A percentile compares a stretch with the other conserved stretches of the same genome.
phyloP scores from a whole-genome alignment of 1,284 basidiomycete species.

The Sanguinoderma infundibulare region DNA sequence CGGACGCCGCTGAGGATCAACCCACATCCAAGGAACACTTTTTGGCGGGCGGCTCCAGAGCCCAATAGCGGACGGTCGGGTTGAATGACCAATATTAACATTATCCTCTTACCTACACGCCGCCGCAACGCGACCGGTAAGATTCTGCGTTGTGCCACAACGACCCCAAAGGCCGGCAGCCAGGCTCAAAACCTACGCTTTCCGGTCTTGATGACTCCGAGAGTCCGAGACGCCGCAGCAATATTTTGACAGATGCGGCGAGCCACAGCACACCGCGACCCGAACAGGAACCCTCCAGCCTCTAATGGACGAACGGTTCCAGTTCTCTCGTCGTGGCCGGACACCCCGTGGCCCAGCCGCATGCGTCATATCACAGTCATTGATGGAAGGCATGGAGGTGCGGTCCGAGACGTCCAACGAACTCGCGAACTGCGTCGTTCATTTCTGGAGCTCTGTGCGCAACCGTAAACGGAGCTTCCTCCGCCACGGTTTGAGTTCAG shows the following conservation, averaged over 20 bases:
- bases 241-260: background rate
- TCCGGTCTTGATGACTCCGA: background rate
- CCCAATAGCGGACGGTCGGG: background rate
- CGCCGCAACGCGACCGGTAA: background rate
- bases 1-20: background rate
- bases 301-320: background rate
- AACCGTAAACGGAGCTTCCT: background rate
- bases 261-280: background rate
- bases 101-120: background rate
- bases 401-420: background rate
- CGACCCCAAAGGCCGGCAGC: background rate
- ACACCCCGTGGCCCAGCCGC: background rate
- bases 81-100: background rate
- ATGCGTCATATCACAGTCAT: background rate
- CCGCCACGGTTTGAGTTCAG: background rate
- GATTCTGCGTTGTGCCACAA: background rate
- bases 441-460: background rate
- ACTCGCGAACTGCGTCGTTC: background rate
- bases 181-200: background rate
- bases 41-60: background rate
- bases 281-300: background rate
- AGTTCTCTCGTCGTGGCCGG: background rate
- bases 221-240: background rate
- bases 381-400: background rate
- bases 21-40: background rate